Conservation (phyloP, 2,329 filamentous ascomycete species). For the Furcasterigmium furcatum region DNA sequence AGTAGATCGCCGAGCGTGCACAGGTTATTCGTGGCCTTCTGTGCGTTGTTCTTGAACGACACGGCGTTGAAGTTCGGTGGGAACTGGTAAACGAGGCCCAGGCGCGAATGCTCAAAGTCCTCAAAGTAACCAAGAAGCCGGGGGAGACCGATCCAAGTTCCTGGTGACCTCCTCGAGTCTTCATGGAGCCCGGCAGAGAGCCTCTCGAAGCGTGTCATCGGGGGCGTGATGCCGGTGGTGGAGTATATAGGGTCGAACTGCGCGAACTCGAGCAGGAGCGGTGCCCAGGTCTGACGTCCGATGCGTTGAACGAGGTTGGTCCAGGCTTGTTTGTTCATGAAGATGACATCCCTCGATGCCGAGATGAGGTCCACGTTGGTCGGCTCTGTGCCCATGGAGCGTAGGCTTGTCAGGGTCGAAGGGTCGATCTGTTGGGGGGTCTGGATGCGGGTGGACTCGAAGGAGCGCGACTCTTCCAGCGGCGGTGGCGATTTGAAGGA, state of each 20-base stretch:
- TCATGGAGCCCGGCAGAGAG: slow-evolving; percentile 56
- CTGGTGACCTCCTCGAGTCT: slow-evolving; percentile 46
- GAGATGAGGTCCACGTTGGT: slow-evolving; percentile 17
- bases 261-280: slow-evolving; percentile 69
- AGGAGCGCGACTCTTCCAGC: slow-evolving; percentile 44
- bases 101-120: slow-evolving; percentile 64
- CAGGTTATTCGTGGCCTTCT: slow-evolving; percentile 46
- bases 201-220: slow-evolving; percentile 63
- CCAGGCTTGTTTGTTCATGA: slow-evolving; percentile 48
- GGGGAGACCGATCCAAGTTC: slow-evolving; percentile 59
- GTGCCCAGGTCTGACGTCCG: slow-evolving; percentile 44
- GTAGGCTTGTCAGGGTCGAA: slow-evolving; percentile 44
- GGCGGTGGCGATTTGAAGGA: slow-evolving; percentile 31
- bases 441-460: slow-evolving; percentile 58
- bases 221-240: slow-evolving; percentile 59
- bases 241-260: slow-evolving; percentile 61
- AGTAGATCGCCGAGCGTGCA: slow-evolving; percentile 55
- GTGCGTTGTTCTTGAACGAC: slow-evolving; percentile 47
- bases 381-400: slow-evolving; percentile 32
- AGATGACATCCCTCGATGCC: slow-evolving; percentile 42
- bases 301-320: slow-evolving; percentile 40
- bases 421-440: slow-evolving; percentile 60
- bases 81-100: slow-evolving; percentile 74
- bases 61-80: slow-evolving; percentile 62
- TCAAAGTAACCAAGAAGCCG: slow-evolving; percentile 70